Base-by-base conservation (phyloP, 2,329 filamentous ascomycete species). In the Raffaelea ambrosiae region DNA sequence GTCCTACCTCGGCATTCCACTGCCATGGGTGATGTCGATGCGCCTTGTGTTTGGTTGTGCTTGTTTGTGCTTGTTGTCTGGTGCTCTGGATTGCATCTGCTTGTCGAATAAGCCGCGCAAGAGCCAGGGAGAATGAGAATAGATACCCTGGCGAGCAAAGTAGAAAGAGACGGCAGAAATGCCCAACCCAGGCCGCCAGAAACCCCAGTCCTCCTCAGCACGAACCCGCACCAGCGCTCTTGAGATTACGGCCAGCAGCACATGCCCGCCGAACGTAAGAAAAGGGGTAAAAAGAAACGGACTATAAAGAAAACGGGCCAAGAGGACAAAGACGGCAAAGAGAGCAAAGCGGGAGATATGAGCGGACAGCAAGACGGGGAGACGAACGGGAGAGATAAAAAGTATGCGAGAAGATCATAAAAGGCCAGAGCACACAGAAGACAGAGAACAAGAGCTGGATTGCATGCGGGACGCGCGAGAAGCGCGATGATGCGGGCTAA, bases 401-500 rank as follows among this genome's bases (percentile, higher is more conserved):
- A 33, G 16, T 33, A 16, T 33, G 9, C 31, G 31, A 33, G 16
- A n/a, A n/a, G n/a, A n/a, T n/a, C n/a, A 33, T 33, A 33, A 33
- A 33, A 9, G 31, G 31, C 16, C 31, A 16, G 31, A 33, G 16
- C 9, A 33, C 9, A 33, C 9, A 40, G 19, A 36, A 22, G 39
- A 8, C 26, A 46, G 29, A 20, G 39, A 46, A 36, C 40, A n/a
- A 48, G 36, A 33, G 23, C 23, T 21, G 23, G 8, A 20, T 41
- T 21, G 22, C n/a, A 13, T 10, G 9, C 21, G 26, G 33, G 47
- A 51, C 50, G 52, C 52, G 52, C 52, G 50, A 54, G 49, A 55
- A 50, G 53, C 53, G 53, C 51, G 43, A 45, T 22, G 53, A 50
- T 43, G 46, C 19, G 23, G 41, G 26, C 19, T 33, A 33, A 50